Conservation (phyloP, 805 yeast species). For the Scheffersomyces spartinae region DNA sequence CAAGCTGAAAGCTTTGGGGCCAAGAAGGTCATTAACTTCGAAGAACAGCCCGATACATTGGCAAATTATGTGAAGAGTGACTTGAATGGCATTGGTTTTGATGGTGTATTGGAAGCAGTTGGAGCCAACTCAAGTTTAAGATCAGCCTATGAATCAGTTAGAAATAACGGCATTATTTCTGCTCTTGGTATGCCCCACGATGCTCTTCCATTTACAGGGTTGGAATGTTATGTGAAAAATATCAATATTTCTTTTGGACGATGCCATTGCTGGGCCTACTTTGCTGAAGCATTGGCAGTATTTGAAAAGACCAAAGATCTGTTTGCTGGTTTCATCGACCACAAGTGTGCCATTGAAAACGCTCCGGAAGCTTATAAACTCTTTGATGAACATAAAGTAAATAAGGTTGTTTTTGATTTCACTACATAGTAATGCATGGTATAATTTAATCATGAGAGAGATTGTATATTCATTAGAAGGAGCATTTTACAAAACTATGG, state of each 20-base stretch:
- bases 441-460: no score
- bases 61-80: constrained; percentile 17
- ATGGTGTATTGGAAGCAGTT: constrained; percentile 49
- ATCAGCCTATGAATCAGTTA: constrained; percentile 40
- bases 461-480: no score
- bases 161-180: constrained; percentile 46
- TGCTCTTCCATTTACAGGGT: constrained; percentile 41
- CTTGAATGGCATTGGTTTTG: constrained; percentile 39
- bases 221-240: constrained; percentile 48
- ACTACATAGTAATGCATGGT: no score
- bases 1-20: constrained; percentile 40
- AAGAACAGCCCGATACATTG: constrained; percentile 16
- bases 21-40: constrained; percentile 32
- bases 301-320: constrained; percentile 33
- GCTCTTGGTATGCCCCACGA: constrained; percentile 54
- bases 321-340: constrained; percentile 42
- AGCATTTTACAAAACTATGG: no score
- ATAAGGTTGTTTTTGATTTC: constrained; percentile 50
- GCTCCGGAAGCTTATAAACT: constrained; percentile 35
- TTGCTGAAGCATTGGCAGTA: constrained; percentile 37
- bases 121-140: constrained; percentile 42
- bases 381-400: constrained; percentile 42
- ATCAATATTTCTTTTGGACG: constrained; percentile 49
- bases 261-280: constrained; percentile 50
- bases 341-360: constrained; percentile 31